phyloP scores from a whole-genome alignment of 139 green algal genomes.

The Chlorella vulgaris region DNA sequence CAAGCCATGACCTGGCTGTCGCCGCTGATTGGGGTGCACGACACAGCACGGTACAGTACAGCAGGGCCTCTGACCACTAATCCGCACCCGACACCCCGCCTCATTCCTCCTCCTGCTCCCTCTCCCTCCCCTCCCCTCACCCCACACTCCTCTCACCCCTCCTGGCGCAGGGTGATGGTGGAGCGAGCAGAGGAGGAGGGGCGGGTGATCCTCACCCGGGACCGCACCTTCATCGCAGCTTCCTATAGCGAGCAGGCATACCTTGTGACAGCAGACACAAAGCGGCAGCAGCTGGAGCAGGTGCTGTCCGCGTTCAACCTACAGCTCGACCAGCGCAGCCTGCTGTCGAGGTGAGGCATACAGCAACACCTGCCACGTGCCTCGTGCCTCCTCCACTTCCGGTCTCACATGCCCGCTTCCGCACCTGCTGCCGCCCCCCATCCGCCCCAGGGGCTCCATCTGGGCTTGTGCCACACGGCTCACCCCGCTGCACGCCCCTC shows the following conservation, averaged over 20 bases:
- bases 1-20: too few species aligned
- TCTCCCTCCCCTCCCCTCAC: neutral
- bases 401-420: too few species aligned
- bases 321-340: neutral
- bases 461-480: too few species aligned
- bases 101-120: neutral
- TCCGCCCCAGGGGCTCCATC: too few species aligned
- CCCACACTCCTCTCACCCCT: neutral
- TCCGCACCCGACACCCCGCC: neutral
- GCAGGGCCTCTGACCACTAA: too few species aligned
- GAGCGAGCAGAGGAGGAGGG: conserved; percentile 44
- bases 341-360: neutral
- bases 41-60: too few species aligned
- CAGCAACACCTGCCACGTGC: too few species aligned
- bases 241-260: conserved; percentile 40
- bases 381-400: too few species aligned
- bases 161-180: conserved; percentile 41
- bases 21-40: too few species aligned
- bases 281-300: conserved; percentile 57
- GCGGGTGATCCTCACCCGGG: conserved; percentile 57
- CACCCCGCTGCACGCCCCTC: neutral
- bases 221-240: conserved; percentile 43
- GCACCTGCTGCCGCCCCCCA: too few species aligned
- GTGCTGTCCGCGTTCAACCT: conserved; percentile 42
- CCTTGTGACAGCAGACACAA: conserved; percentile 45